Evolutionary conservation across 129 eudicot genomes (phyloP).

Genomic region (Apium graveolens): DNA sequence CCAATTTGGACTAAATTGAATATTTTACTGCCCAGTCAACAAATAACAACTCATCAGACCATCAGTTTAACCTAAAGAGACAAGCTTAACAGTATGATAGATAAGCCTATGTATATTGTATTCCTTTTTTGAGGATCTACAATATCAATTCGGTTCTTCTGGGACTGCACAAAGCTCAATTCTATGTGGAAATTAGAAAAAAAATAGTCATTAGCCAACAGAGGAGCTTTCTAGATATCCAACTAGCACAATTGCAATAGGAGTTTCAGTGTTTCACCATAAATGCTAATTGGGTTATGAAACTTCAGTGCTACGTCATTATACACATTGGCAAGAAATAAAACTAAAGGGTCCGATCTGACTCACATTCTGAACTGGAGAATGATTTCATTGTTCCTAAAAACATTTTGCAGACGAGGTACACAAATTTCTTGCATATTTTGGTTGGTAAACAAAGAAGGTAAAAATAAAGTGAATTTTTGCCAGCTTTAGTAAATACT

Average conservation of each 20-base stretch:
- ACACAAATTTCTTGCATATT: neutral
- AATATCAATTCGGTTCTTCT: neutral
- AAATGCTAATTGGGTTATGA: neutral
- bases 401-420: neutral
- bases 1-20: neutral
- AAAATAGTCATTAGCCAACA: neutral
- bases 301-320: neutral
- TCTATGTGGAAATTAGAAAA: neutral
- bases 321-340: neutral
- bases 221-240: neutral
- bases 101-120: neutral
- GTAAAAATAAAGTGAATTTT: neutral
- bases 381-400: neutral
- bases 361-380: neutral
- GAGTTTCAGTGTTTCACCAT: neutral
- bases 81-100: neutral
- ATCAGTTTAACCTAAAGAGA: neutral
- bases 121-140: neutral
- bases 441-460: neutral
- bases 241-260: neutral
- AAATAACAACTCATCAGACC: neutral
- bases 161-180: neutral
- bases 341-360: neutral
- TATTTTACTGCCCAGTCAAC: neutral
- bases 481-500: neutral